Conservation (phyloP, 176 grass and related monocot genomes). For the Carex parvula region DNA sequence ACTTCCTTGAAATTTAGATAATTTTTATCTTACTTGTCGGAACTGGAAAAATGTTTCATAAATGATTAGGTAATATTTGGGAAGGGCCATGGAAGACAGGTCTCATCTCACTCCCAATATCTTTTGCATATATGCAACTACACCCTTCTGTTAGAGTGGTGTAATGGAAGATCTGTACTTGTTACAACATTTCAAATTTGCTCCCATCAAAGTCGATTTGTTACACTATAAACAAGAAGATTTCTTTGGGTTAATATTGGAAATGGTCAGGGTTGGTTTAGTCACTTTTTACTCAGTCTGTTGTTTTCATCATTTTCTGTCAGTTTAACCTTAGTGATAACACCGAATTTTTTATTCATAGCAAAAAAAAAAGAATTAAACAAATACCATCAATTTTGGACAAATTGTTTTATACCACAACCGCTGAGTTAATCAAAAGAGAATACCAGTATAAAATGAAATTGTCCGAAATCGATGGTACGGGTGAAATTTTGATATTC, state of each 20-base stretch:
- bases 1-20: constrained; percentile 9
- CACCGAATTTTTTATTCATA: neutral
- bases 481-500: no score
- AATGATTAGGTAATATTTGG: neutral
- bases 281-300: neutral
- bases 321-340: neutral
- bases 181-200: neutral
- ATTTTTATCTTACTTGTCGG: neutral
- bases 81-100: neutral
- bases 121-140: neutral
- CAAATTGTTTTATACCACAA: no score
- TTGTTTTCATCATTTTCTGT: neutral
- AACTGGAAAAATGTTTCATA: neutral
- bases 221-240: neutral
- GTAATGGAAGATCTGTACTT: neutral
- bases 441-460: no score
- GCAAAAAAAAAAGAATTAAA: no score
- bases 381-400: no score
- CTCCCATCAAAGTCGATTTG: neutral
- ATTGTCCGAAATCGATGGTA: no score
- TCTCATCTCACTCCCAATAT: neutral
- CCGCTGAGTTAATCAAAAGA: no score
- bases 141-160: neutral
- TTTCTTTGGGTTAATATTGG: neutral
- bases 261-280: neutral